These are phyloP conservation scores for Tylopilus balloui DNA, from an alignment of 768 basidiomycete species.

Conservation along the genomic window DNA sequence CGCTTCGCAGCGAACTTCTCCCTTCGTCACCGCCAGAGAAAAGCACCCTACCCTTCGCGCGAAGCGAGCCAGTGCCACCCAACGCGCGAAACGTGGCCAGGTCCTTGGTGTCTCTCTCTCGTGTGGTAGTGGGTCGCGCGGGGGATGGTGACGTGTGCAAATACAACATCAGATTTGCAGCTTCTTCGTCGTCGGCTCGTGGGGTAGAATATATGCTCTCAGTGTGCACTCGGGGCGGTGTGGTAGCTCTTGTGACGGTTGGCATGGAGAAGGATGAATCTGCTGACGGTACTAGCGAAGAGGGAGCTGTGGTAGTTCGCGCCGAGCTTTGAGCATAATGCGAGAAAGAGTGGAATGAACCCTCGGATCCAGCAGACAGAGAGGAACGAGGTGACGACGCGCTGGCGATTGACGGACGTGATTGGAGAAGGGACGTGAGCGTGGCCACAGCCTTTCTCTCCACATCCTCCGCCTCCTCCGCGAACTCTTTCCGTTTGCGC, in stretches of 20 bases:
- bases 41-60: conserved; percentile 64
- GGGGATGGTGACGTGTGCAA: conserved; percentile 85
- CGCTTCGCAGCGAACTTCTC: conserved; percentile 27
- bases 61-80: conserved; percentile 42
- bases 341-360: conserved; percentile 56
- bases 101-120: conserved; percentile 46
- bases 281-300: conserved; percentile 37
- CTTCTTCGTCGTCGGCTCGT: conserved; percentile 68
- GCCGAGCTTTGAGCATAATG: conserved; percentile 68
- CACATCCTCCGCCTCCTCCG: conserved; percentile 41
- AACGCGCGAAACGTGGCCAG: conserved; percentile 53
- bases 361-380: conserved; percentile 63
- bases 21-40: conserved; percentile 46
- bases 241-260: conserved; percentile 24
- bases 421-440: conserved; percentile 65
- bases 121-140: conserved; percentile 52
- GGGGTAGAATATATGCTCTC: conserved; percentile 42
- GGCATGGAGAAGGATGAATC: conserved; percentile 36
- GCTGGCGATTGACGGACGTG: conserved; percentile 57
- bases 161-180: conserved; percentile 81
- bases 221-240: conserved; percentile 32
- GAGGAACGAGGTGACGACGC: conserved; percentile 69
- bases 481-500: conserved; percentile 45
- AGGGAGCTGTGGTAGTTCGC: conserved; percentile 42
- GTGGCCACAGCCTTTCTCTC: conserved; percentile 85